These are phyloP conservation scores for Sugiyamaella neomexicana DNA, from an alignment of 1,139 yeast species.

Conservation along the genomic window DNA sequence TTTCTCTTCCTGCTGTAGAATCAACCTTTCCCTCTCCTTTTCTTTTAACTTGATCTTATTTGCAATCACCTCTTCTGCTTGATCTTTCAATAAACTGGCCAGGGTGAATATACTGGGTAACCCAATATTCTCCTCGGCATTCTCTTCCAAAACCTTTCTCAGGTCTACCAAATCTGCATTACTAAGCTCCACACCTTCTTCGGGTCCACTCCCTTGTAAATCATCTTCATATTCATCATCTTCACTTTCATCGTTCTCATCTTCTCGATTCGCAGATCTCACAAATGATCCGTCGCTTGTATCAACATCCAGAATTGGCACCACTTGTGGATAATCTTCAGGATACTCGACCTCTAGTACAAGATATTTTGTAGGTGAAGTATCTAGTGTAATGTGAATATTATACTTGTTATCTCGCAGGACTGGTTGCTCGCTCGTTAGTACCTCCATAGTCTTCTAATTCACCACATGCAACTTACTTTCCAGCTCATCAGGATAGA, in stretches of 20 bases:
- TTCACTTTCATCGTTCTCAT: slow-evolving; percentile 45
- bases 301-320: slow-evolving; percentile 54
- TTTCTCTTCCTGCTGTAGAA: slow-evolving; percentile 63
- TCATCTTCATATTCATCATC: slow-evolving; percentile 31
- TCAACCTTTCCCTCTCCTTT: slow-evolving; percentile 55
- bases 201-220: slow-evolving; percentile 28
- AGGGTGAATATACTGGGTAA: slow-evolving; percentile 85
- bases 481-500: slow-evolving; percentile 85
- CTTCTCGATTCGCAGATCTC: slow-evolving; percentile 43
- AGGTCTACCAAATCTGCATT: slow-evolving; percentile 43
- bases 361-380: slow-evolving; percentile 53
- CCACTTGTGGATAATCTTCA: slow-evolving; percentile 65
- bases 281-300: slow-evolving; percentile 41
- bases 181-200: slow-evolving; percentile 29
- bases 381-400: slow-evolving; percentile 53
- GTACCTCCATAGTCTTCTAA: slow-evolving; percentile 20
- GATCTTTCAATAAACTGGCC: slow-evolving; percentile 73
- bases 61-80: slow-evolving; percentile 66
- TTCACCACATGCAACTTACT: slow-evolving; percentile 27
- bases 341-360: slow-evolving; percentile 65
- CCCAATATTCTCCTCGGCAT: slow-evolving; percentile 72
- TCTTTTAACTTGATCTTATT: slow-evolving; percentile 58
- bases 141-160: slow-evolving; percentile 47
- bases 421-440: neutral
- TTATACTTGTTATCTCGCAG: slow-evolving; percentile 35